Percentiles rank a stretch among this genome's conserved stretches.
Conservation (phyloP, 441 rosid genomes). For the Capsella rubella region DNA sequence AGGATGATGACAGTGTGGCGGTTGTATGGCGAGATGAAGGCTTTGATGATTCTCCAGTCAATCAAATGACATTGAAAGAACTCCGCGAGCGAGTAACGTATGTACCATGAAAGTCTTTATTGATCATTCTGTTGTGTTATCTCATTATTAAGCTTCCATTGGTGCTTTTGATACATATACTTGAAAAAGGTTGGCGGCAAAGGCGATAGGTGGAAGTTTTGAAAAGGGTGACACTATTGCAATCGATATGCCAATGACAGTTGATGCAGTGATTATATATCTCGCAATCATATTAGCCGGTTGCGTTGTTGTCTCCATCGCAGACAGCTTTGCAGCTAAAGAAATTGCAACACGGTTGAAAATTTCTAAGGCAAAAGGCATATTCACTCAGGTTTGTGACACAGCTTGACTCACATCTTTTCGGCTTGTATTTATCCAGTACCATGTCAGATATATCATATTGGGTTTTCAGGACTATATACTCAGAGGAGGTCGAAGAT, state of each 20-base stretch:
- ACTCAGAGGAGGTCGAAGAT: conserved; percentile 75
- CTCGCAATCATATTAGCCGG: conserved; percentile 82
- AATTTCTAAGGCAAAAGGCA: conserved; percentile 76
- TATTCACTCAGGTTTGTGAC: conserved; percentile 80
- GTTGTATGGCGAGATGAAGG: conserved; percentile 83
- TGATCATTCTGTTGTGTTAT: not conserved
- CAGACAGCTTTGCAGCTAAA: conserved; percentile 89
- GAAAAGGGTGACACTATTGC: conserved; percentile 85
- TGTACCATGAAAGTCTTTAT: conserved; percentile 33
- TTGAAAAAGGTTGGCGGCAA: conserved; percentile 73
- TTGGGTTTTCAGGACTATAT: conserved; percentile 69
- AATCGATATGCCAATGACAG: conserved; percentile 94
- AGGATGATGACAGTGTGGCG: conserved; percentile 63
- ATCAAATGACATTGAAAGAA: conserved; percentile 62
- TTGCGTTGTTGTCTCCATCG: conserved; percentile 81
- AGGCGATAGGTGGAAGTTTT: conserved; percentile 65
- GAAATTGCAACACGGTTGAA: conserved; percentile 83
- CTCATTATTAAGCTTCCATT: conserved; percentile 20
- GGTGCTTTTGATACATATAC: conserved; percentile 12
- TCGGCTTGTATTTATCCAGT: not conserved
- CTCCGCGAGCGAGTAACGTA: conserved; percentile 84
- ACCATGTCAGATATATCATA: not conserved
- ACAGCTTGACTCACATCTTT: not conserved
- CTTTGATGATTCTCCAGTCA: conserved; percentile 55
- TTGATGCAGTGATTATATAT: conserved; percentile 75